A percentile compares a stretch with the other conserved stretches of the same genome.
Evolutionary conservation across 306 rosid genomes (phyloP).

Genomic region (Luffa aegyptiaca): DNA sequence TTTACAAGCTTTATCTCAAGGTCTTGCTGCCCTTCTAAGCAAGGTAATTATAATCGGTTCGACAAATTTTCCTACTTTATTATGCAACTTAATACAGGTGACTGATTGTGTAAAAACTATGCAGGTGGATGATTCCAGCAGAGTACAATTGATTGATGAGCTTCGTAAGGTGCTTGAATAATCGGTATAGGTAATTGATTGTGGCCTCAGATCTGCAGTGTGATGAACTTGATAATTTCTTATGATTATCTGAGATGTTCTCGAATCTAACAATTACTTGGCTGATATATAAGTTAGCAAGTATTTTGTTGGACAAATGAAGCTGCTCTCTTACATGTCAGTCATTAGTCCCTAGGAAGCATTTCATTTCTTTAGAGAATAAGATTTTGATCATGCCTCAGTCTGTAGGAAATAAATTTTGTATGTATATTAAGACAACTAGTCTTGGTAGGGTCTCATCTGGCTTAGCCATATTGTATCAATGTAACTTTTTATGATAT

Average conservation of each 20-base stretch:
- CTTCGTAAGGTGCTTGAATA: slow-evolving; percentile 67
- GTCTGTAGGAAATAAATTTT: background rate
- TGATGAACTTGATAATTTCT: background rate
- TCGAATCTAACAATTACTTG: background rate
- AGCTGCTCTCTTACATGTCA: background rate
- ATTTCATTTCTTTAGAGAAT: background rate
- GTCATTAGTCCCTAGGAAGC: background rate
- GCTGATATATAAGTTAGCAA: background rate
- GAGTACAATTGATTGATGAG: slow-evolving; percentile 45
- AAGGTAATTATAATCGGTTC: slow-evolving; percentile 41
- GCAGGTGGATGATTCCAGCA: slow-evolving; percentile 73
- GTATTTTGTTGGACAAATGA: slow-evolving; percentile 1
- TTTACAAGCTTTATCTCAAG: slow-evolving; percentile 87
- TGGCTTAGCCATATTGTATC: background rate
- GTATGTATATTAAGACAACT: background rate
- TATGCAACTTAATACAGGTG: background rate
- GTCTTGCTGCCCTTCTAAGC: slow-evolving; percentile 85
- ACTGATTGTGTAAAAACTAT: slow-evolving; percentile 18
- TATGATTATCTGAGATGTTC: background rate
- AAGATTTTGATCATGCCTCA: background rate
- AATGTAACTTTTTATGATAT: background rate
- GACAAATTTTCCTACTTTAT: background rate
- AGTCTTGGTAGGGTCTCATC: background rate
- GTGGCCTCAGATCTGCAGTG: background rate
- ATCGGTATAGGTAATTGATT: background rate